These are phyloP conservation scores for Pholiota molesta DNA, from an alignment of 768 basidiomycete genomes.

Conservation along the genomic window DNA sequence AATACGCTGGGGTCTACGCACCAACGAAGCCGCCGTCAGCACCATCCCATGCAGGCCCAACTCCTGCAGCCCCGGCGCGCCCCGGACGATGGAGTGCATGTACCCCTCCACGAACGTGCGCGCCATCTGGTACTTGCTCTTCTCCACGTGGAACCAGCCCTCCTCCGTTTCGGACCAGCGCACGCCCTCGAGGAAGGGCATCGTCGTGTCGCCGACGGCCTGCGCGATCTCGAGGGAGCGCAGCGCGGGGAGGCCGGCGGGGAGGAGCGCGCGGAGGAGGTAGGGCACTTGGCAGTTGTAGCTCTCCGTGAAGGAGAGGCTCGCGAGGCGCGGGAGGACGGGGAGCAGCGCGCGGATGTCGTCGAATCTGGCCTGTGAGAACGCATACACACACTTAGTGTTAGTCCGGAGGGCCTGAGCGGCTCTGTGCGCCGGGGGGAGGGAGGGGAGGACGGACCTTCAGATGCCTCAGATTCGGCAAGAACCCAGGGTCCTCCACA, in stretches of 20 bases:
- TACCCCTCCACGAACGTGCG: background rate
- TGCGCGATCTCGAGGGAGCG: too few species aligned
- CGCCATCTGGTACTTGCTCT: background rate
- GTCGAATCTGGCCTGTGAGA: background rate
- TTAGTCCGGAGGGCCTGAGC: too few species aligned
- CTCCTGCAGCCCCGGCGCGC: background rate
- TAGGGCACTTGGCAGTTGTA: background rate
- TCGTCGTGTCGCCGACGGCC: too few species aligned
- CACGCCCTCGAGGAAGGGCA: too few species aligned
- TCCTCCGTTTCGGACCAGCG: background rate
- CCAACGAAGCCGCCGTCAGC: background rate
- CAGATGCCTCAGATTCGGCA: background rate
- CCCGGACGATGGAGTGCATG: background rate
- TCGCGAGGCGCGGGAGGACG: background rate
- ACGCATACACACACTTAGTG: too few species aligned
- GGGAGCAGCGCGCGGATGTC: background rate
- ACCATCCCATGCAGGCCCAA: background rate
- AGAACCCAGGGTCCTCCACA: too few species aligned
- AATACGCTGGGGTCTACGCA: too few species aligned
- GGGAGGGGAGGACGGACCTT: background rate
- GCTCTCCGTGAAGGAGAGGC: background rate
- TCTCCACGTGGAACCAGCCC: background rate
- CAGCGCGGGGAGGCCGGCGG: background rate
- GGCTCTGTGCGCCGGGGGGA: too few species aligned
- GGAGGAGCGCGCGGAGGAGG: background rate